These are phyloP conservation scores for Casuarina equisetifolia DNA, from an alignment of 306 rosid species.

Conservation along the genomic window DNA sequence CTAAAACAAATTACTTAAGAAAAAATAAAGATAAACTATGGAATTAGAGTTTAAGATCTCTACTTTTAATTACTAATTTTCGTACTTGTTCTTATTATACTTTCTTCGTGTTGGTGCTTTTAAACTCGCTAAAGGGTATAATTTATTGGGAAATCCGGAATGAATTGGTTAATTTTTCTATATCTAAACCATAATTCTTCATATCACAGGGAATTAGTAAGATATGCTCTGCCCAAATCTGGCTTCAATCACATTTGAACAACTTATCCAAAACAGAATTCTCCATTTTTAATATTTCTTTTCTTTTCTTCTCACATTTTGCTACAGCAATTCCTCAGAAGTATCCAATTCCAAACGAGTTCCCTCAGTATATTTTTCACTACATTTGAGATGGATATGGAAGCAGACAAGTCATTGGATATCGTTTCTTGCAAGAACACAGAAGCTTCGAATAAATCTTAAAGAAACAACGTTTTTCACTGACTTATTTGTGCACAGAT, in stretches of 20 bases:
- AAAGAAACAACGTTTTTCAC: constrained; percentile 15
- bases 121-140: no score
- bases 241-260: neutral
- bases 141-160: no score
- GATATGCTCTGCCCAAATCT: neutral
- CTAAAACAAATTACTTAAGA: no score
- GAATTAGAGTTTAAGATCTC: no score
- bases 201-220: neutral
- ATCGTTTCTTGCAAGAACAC: constrained; percentile 2
- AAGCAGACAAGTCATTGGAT: neutral
- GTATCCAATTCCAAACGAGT: neutral
- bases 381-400: neutral
- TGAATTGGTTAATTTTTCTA: no score
- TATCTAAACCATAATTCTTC: no score
- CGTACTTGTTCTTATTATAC: no score
- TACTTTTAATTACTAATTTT: no score
- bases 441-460: constrained; percentile 7
- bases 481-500: neutral
- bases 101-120: no score
- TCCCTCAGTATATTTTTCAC: neutral
- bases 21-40: no score
- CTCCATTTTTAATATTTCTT: neutral
- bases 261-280: neutral
- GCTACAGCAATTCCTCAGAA: neutral
- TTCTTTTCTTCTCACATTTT: neutral